Evolutionary conservation across 2,329 filamentous ascomycete species (phyloP).

Genomic region (Beauveria scarabaeidicola): DNA sequence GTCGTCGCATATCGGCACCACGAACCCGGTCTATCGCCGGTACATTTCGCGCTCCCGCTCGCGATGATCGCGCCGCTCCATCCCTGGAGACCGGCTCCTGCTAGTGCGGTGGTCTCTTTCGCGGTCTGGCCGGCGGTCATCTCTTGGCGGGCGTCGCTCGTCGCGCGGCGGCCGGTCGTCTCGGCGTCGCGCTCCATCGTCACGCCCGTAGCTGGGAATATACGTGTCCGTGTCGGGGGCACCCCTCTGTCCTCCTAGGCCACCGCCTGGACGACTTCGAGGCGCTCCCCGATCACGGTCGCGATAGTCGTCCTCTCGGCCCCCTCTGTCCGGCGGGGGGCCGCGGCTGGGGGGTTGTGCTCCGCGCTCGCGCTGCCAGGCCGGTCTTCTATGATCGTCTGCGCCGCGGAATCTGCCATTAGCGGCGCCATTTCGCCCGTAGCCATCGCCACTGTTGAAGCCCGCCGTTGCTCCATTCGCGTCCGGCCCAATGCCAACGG

Average conservation of each 20-base stretch:
- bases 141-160: constrained; percentile 7
- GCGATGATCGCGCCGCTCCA: constrained; percentile 17
- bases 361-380: constrained; percentile 46
- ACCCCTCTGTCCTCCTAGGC: constrained; percentile 22
- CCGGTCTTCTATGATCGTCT: constrained; percentile 40
- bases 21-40: constrained; percentile 1
- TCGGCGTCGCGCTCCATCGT: constrained; percentile 21
- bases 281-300: constrained; percentile 30
- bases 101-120: constrained; percentile 23
- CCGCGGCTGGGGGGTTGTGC: constrained; percentile 30
- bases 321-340: constrained; percentile 31
- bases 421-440: constrained; percentile 31
- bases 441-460: constrained; percentile 44
- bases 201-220: constrained; percentile 38
- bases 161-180: constrained; percentile 19
- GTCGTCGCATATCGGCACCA: constrained; percentile 10
- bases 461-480: constrained; percentile 38
- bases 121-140: constrained; percentile 25
- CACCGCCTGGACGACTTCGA: constrained; percentile 24
- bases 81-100: constrained; percentile 14
- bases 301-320: constrained; percentile 28
- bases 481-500: constrained; percentile 66
- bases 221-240: constrained; percentile 39
- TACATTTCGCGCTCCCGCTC: constrained; percentile 19
- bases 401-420: constrained; percentile 32